Base-by-base conservation (phyloP, 495 filamentous ascomycete genomes). In the Hypoxylon lienhwacheense region DNA sequence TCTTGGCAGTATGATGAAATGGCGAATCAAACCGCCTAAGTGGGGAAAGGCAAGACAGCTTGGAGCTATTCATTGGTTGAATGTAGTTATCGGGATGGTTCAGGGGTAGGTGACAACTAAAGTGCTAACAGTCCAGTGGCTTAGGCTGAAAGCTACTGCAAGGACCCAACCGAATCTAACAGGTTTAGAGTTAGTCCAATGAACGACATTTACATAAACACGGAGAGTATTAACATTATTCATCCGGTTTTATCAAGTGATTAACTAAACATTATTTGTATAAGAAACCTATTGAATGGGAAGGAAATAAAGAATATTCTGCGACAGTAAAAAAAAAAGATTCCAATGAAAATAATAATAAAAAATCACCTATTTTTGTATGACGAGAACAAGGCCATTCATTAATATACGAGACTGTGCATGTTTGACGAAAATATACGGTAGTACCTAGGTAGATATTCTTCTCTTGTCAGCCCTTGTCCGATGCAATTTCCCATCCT, bases 401-500 rank as follows among this genome's bases (percentile, higher is more conserved):
- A n/a, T n/a, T n/a, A 37, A 37, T 3, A 12, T 20, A 37, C 5
- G 20, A 39, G 21, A 58, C 42, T 20, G 48, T 59, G 55, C 43
- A 53, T 42, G 34, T 36, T 41, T 53, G 48, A 48, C 37, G 6
- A 32, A 8, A 33, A 44, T 10, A 31, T 39, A 54, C 43, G 31
- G 47, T 46, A 17, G 19, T 34, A 46, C 22, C 21, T 44, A 51
- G 29, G 36, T 47, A 25, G 39, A 36, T 19, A 55, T 40, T 37
- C 35, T 14, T n/a, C n/a, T 34, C 40, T 25, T 28, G n/a, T n/a
- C n/a, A n/a, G n/a, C 50, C 58, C 58, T 55, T 26, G 58, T 61
- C 52, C 40, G 52, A 55, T 46, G 51, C 11, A 61, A 61, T 61
- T 61, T 61, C 58, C 50, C 58, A 55, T 52, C 52, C 35, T 55